phyloP scores from a whole-genome alignment of 768 basidiomycete species.

The Dacryopinax primogenitus region DNA sequence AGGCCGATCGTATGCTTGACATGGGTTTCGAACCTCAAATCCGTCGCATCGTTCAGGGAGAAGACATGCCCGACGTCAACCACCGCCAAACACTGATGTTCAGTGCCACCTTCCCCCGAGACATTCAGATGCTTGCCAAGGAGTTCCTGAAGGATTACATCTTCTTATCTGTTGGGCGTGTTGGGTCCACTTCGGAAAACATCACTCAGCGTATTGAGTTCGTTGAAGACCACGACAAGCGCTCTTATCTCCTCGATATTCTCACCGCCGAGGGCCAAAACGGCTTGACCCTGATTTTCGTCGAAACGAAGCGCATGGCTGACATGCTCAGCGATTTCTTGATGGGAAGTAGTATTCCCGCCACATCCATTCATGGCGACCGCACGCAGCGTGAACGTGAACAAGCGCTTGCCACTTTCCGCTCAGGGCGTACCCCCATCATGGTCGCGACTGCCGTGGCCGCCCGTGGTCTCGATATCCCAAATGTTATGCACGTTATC shows the following conservation, averaged over 20 bases:
- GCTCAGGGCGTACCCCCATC: constrained; percentile 85
- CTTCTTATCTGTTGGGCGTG: constrained; percentile 96
- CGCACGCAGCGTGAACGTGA: constrained; percentile 97
- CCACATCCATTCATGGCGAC: constrained; percentile 97
- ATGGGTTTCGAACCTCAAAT: constrained; percentile 99
- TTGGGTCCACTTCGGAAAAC: constrained; percentile 97
- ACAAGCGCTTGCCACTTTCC: constrained; percentile 88
- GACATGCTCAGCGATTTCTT: constrained; percentile 97
- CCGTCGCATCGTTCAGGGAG: constrained; percentile 90
- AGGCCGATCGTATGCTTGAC: constrained; percentile 99
- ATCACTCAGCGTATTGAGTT: constrained; percentile 99
- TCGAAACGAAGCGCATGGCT: constrained; percentile 99
- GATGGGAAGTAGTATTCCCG: constrained; percentile 63
- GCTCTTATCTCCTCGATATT: constrained; percentile 89
- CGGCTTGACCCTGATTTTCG: constrained; percentile 88
- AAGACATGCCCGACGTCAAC: constrained; percentile 90
- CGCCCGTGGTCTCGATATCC: constrained; percentile 97
- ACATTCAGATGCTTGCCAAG: constrained; percentile 91
- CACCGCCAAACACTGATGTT: constrained; percentile 99
- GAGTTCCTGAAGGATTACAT: constrained; percentile 98
- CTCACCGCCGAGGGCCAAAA: constrained; percentile 58
- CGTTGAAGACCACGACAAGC: constrained; percentile 94
- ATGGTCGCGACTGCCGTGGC: constrained; percentile 97
- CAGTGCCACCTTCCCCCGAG: constrained; percentile 96
- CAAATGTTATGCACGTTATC: constrained; percentile 96